phyloP scores from a whole-genome alignment of 441 rosid species.

The Adansonia rubrostipa region DNA sequence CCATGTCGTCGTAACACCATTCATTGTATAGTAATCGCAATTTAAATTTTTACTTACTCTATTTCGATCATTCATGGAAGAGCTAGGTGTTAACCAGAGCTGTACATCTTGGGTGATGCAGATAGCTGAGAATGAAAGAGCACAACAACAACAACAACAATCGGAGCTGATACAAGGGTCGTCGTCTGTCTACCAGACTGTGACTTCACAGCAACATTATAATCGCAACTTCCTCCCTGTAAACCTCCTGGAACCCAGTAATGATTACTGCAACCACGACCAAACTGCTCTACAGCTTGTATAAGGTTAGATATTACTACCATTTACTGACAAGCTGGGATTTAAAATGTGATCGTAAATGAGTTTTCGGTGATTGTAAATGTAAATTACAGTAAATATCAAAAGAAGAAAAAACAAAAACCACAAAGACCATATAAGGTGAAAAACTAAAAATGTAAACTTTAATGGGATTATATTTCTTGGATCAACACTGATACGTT shows the following conservation, averaged over 20 bases:
- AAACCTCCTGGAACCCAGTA: constrained; percentile 64
- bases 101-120: constrained; percentile 25
- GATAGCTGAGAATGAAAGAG: constrained; percentile 71
- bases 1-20: too few relatives aligned
- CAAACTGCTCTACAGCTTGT: constrained; percentile 82
- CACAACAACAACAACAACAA: constrained; percentile 44
- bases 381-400: too few relatives aligned
- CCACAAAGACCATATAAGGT: neutral
- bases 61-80: neutral
- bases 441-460: neutral
- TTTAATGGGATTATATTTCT: too few relatives aligned
- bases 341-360: neutral
- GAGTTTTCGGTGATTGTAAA: too few relatives aligned
- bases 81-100: constrained; percentile 12
- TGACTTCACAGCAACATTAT: constrained; percentile 48
- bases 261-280: constrained; percentile 39
- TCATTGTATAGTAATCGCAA: too few relatives aligned
- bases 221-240: constrained; percentile 64
- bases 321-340: neutral
- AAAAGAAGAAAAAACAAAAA: too few relatives aligned
- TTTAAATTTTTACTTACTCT: too few relatives aligned
- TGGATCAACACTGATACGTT: too few relatives aligned
- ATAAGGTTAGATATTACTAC: constrained; percentile 36
- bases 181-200: constrained; percentile 42
- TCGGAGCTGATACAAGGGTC: constrained; percentile 39